Evolutionary conservation across 176 grass and related monocot species (phyloP).

Genomic region (Paspalum notatum): DNA sequence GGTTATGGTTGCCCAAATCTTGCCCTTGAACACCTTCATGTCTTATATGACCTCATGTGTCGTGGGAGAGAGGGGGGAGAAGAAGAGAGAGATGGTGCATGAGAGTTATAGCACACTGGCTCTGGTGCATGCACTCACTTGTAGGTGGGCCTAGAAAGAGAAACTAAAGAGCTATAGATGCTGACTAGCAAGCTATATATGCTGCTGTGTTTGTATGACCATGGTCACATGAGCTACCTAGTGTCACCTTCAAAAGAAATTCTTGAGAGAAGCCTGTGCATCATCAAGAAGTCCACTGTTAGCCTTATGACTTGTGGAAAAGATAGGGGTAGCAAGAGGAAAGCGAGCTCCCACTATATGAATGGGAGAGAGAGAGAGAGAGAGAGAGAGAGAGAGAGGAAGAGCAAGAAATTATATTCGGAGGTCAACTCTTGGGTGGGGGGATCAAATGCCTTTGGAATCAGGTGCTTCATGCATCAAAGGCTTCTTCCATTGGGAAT

Average conservation of each 20-base stretch:
- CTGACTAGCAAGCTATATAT: background rate
- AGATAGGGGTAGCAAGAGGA: slow-evolving; percentile 20
- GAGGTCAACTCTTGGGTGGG: slow-evolving; percentile 96
- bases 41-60: slow-evolving; percentile 50
- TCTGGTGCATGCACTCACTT: slow-evolving; percentile 41
- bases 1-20: slow-evolving; percentile 71
- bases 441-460: slow-evolving; percentile 89
- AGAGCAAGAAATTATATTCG: slow-evolving; percentile 63
- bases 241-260: slow-evolving; percentile 57
- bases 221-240: slow-evolving; percentile 31
- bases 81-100: slow-evolving; percentile 34
- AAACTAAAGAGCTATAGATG: background rate
- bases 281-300: slow-evolving; percentile 58
- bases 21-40: slow-evolving; percentile 87
- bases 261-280: slow-evolving; percentile 44
- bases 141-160: slow-evolving; percentile 22
- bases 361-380: background rate
- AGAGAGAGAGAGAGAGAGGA: background rate
- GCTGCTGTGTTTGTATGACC: slow-evolving; percentile 11
- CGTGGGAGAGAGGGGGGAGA: slow-evolving; percentile 24
- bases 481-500: slow-evolving; percentile 76
- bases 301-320: slow-evolving; percentile 66
- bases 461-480: slow-evolving; percentile 71
- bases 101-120: slow-evolving; percentile 45
- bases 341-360: slow-evolving; percentile 45